Evolutionary conservation across 805 yeast species (phyloP).

Genomic region (Peterozyma xylosa): DNA sequence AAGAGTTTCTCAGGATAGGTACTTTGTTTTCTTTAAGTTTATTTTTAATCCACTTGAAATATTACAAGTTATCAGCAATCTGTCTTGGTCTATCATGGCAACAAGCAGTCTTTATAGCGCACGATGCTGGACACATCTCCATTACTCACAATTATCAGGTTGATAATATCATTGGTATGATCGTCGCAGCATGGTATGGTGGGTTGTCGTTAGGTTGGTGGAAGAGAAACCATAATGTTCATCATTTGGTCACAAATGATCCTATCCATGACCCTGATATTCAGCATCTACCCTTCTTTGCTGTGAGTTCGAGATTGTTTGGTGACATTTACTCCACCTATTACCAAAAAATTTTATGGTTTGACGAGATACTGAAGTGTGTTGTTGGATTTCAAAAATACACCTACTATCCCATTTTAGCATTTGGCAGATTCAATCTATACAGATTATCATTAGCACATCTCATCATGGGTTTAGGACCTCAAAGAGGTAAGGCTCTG

Average conservation of each 20-base stretch:
- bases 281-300: conserved; percentile 87
- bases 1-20: conserved; percentile 57
- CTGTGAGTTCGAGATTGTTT: conserved; percentile 68
- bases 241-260: conserved; percentile 84
- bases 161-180: conserved; percentile 68
- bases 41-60: conserved; percentile 35
- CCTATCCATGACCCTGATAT: conserved; percentile 94
- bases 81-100: conserved; percentile 79
- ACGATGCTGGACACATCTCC: conserved; percentile 84
- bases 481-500: conserved; percentile 74
- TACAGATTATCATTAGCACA: conserved; percentile 79
- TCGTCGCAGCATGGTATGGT: conserved; percentile 75
- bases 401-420: conserved; percentile 68
- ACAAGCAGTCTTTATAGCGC: conserved; percentile 80
- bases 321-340: conserved; percentile 71
- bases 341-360: conserved; percentile 60
- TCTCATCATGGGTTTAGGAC: conserved; percentile 69
- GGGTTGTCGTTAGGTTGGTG: conserved; percentile 92
- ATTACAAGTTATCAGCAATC: conserved; percentile 51
- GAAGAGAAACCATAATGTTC: conserved; percentile 92
- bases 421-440: conserved; percentile 81
- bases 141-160: conserved; percentile 73
- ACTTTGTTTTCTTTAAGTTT: conserved; percentile 44
- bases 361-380: conserved; percentile 55
- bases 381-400: conserved; percentile 61